Percentiles rank a stretch among this genome's conserved stretches.
Conservation (phyloP, 1,284 basidiomycete genomes). For the Ceratobasidium sp. region DNA sequence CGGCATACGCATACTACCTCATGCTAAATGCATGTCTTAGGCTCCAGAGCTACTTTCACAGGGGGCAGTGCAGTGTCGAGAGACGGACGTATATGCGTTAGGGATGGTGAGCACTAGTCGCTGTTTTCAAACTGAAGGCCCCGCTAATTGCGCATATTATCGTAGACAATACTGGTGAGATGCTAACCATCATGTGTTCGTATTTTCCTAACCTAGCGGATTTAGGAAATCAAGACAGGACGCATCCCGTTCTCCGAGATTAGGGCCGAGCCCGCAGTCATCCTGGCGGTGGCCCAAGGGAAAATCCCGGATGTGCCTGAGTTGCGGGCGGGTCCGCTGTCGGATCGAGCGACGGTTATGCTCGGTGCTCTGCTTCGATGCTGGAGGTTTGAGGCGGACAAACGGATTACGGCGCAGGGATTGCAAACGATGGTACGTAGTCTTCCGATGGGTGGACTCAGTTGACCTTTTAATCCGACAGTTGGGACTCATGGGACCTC, state of each 20-base stretch:
- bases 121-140: background rate
- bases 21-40: background rate
- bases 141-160: background rate
- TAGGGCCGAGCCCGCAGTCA: background rate
- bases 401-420: background rate
- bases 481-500: too few relatives aligned
- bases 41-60: background rate
- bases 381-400: background rate
- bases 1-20: background rate
- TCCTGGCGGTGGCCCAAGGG: background rate
- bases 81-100: background rate
- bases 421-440: too few relatives aligned
- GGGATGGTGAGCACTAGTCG: background rate
- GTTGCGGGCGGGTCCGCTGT: background rate
- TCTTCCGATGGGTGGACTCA: too few relatives aligned
- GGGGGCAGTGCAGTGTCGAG: background rate
- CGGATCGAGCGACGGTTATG: background rate
- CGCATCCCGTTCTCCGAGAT: constrained; percentile 1
- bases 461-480: too few relatives aligned
- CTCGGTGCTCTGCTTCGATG: background rate
- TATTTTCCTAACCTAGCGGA: too few relatives aligned
- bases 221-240: constrained; percentile 2
- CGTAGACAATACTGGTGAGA: background rate
- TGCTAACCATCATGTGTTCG: background rate
- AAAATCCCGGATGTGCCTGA: background rate